Conservation (phyloP, 192 early-diverging fungal species). For the Irineochytrium annulatum region DNA sequence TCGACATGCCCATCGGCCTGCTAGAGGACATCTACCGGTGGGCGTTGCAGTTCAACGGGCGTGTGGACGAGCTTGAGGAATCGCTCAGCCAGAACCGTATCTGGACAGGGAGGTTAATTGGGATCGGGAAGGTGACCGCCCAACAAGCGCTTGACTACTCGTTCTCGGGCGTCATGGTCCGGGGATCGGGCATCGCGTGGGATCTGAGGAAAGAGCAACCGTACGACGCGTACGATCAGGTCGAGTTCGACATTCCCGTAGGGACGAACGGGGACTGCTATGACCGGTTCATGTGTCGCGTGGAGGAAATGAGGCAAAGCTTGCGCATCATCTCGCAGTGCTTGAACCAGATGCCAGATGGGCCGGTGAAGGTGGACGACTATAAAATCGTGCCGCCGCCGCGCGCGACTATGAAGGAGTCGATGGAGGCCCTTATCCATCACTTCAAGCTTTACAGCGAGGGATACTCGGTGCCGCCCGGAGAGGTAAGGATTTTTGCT, state of each 20-base stretch:
- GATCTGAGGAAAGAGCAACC: constrained; percentile 91
- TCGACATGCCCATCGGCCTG: constrained; percentile 89
- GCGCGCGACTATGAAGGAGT: constrained; percentile 93
- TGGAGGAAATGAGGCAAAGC: constrained; percentile 98
- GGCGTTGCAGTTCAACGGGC: constrained; percentile 83
- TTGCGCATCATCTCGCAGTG: constrained; percentile 94
- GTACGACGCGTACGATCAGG: constrained; percentile 91
- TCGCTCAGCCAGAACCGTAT: constrained; percentile 89
- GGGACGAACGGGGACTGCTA: constrained; percentile 94
- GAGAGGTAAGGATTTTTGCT: constrained; percentile 55
- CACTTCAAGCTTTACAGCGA: constrained; percentile 99
- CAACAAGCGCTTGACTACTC: constrained; percentile 87
- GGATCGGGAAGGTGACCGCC: constrained; percentile 80
- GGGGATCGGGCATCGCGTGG: constrained; percentile 89
- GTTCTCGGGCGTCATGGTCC: constrained; percentile 93
- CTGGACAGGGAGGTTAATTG: constrained; percentile 85
- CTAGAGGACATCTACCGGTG: constrained; percentile 95
- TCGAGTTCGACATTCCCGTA: constrained; percentile 97
- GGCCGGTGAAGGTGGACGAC: constrained; percentile 93
- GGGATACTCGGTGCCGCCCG: constrained; percentile 93
- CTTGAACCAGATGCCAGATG: constrained; percentile 92
- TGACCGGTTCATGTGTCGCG: constrained; percentile 93
- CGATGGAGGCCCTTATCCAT: constrained; percentile 98
- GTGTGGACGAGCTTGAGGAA: constrained; percentile 94
- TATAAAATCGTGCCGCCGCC: constrained; percentile 94